phyloP scores from a whole-genome alignment of 1,284 basidiomycete species.

The Trametes polyzona region DNA sequence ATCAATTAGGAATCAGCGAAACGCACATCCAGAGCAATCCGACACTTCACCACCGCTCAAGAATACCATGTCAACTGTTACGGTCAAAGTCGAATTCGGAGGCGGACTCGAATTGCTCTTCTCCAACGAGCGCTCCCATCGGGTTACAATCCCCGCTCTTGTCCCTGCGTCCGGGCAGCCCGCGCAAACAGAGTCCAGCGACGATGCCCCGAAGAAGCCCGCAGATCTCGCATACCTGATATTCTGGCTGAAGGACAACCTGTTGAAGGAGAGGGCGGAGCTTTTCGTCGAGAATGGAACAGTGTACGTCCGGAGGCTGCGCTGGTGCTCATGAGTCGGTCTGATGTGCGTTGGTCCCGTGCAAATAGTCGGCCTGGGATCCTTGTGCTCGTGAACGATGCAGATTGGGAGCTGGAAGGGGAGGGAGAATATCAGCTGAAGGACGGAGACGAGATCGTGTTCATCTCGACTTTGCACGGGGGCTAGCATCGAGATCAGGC shows the following conservation, averaged over 20 bases:
- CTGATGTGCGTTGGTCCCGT: background rate
- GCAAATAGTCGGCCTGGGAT: constrained; percentile 89
- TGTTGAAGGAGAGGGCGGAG: constrained; percentile 86
- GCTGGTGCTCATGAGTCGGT: background rate
- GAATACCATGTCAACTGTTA: constrained; percentile 24
- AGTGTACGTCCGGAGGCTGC: constrained; percentile 64
- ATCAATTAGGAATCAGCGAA: too few species aligned
- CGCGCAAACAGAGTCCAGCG: constrained; percentile 3
- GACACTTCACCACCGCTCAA: too few species aligned
- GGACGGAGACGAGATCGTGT: constrained; percentile 88
- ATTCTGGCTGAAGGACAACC: constrained; percentile 75
- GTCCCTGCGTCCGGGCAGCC: constrained; percentile 33
- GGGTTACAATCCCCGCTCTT: constrained; percentile 57
- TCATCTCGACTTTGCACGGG: constrained; percentile 96
- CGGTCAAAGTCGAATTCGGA: constrained; percentile 68
- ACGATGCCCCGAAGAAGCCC: constrained; percentile 44
- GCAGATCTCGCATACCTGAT: constrained; percentile 81
- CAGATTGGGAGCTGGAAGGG: constrained; percentile 98
- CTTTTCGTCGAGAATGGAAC: constrained; percentile 89
- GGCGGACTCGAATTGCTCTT: constrained; percentile 88
- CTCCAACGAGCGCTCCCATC: constrained; percentile 66
- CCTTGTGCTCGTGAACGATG: constrained; percentile 93
- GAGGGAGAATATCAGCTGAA: constrained; percentile 88
- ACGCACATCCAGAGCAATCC: too few species aligned
- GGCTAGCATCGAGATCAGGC: constrained; percentile 44